These are phyloP conservation scores for Colletotrichum somersetense DNA, from an alignment of 2,329 filamentous ascomycete species.

Conservation along the genomic window DNA sequence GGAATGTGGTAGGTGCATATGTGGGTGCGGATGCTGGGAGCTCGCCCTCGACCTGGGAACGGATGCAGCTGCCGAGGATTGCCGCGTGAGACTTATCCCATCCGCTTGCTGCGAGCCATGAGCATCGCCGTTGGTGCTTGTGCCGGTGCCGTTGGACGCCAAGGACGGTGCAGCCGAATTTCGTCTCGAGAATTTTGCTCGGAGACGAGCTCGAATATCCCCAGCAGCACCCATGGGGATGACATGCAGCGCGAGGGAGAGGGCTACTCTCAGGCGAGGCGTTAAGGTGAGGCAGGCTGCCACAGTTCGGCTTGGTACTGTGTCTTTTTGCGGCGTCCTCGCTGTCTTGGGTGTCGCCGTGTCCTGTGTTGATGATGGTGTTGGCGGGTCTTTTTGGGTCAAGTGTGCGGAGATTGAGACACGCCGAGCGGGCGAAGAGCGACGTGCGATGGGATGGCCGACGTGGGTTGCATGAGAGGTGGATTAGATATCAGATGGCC, in stretches of 20 bases:
- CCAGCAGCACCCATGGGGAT: constrained; percentile 46
- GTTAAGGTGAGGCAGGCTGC: constrained; percentile 1
- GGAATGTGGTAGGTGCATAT: neutral
- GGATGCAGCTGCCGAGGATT: constrained; percentile 40
- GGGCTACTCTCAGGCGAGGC: constrained; percentile 3
- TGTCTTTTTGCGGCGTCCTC: constrained; percentile 15
- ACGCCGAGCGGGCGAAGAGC: constrained; percentile 10
- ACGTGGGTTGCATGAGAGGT: constrained; percentile 19
- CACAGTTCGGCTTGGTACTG: neutral
- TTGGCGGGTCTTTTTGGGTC: constrained; percentile 13
- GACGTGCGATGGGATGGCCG: constrained; percentile 4
- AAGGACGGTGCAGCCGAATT: constrained; percentile 56
- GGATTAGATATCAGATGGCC: constrained; percentile 17
- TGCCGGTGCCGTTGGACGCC: constrained; percentile 45
- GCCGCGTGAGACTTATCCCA: constrained; percentile 40
- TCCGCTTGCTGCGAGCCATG: constrained; percentile 47
- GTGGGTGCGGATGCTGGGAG: constrained; percentile 25
- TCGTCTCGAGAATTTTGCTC: constrained; percentile 60
- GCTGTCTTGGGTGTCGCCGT: neutral
- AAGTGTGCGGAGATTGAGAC: constrained; percentile 22
- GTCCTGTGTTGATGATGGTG: constrained; percentile 9
- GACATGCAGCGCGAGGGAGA: constrained; percentile 19
- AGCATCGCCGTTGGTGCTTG: constrained; percentile 46
- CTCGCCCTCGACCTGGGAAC: constrained; percentile 29
- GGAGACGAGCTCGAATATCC: constrained; percentile 61